A percentile compares a stretch with the other conserved stretches of the same genome.
phyloP scores from a whole-genome alignment of 257 asterid genomes.

The Ilex aquifolium region DNA sequence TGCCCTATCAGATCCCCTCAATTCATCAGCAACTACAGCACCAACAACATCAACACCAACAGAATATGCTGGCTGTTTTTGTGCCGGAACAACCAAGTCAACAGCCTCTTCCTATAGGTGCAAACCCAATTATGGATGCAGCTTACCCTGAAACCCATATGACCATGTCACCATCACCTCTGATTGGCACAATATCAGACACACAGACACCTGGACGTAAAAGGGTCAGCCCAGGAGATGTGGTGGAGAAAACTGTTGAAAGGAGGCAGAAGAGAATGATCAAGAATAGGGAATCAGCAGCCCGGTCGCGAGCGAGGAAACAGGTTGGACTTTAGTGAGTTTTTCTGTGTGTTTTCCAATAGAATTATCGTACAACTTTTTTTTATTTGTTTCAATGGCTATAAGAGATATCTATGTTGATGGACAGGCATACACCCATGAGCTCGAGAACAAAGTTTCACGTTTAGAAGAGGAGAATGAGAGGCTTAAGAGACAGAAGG shows the following conservation, averaged over 20 bases:
- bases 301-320: conserved; percentile 91
- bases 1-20: conserved; percentile 47
- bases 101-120: conserved; percentile 43
- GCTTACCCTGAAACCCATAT: conserved; percentile 50
- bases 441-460: conserved; percentile 88
- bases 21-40: conserved; percentile 35
- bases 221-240: conserved; percentile 61
- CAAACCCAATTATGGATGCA: conserved; percentile 44
- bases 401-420: conserved; percentile 12
- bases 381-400: conserved; percentile 1
- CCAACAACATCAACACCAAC: conserved; percentile 21
- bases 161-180: conserved; percentile 50
- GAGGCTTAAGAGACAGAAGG: conserved; percentile 76
- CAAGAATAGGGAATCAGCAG: conserved; percentile 93
- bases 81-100: conserved; percentile 51
- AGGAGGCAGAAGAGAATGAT: conserved; percentile 97
- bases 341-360: neutral
- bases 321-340: conserved; percentile 39
- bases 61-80: conserved; percentile 31
- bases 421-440: conserved; percentile 83
- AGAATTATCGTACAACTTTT: neutral
- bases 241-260: conserved; percentile 66
- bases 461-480: conserved; percentile 88
- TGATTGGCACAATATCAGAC: conserved; percentile 65
- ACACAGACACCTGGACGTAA: conserved; percentile 62